Base-by-base conservation (phyloP, 83 land plant species). In the Larix sibirica region DNA sequence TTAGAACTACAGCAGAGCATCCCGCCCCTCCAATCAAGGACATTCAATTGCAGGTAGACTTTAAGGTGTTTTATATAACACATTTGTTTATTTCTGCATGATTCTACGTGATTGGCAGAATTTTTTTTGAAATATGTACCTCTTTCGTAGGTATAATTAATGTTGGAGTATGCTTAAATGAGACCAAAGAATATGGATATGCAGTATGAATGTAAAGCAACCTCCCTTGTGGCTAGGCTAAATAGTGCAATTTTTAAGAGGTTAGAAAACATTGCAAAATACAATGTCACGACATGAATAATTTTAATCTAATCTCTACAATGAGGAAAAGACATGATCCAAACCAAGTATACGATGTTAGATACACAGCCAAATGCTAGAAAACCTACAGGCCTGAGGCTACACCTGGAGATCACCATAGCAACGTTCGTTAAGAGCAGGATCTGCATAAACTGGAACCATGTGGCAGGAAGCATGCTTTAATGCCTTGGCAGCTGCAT, bases 361-460 rank as follows among this genome's bases (percentile, higher is more conserved):
- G 12, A n/a, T n/a, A 67, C 31, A 73, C 56, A 42, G 56, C 26
- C 21, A 73, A 73, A 44, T 73, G 13, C 24, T 21, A n/a, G 24
- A 73, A 73, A 42, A 20, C 44, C 23, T 4, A 54, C 26, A 31
- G 50, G 38, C 2, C 17, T 24, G 21, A 42, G 24, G 38, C 28
- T 26, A 24, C 31, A 87, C 90, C 90, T 89, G 90, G 62, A 89
- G 84, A 84, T 89, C 90, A 64, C 90, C 90, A 79, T 89, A 89
- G 82, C 90, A 81, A 67, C 90, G 90, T 77, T 89, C 90, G 73
- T 89, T 89, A 21, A 89, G 87, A 78, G 90, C 89, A 70, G 90
- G 90, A 79, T 89, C 90, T 38, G 90, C 90, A 75, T 89, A 89
- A 13, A 89, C 86, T 20, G 90, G 89, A 50, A 89, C 89, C 89